Evolutionary conservation across 345 rosid genomes (phyloP).

Genomic region (Dipteronia sinensis): DNA sequence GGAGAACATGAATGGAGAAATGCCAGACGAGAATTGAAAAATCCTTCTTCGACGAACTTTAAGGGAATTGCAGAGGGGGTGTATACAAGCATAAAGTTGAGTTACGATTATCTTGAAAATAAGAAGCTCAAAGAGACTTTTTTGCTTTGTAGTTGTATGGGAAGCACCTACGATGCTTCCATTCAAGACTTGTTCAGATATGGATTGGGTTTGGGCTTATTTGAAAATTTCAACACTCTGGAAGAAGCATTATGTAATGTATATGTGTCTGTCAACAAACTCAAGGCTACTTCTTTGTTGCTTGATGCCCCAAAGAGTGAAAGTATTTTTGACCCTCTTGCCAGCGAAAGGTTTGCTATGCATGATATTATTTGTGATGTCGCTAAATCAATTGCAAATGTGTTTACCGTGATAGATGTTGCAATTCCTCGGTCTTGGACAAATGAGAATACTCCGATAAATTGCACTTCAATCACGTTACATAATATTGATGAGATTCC

Average conservation of each 20-base stretch:
- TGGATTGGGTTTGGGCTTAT: constrained; percentile 28
- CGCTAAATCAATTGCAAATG: constrained; percentile 16
- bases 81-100: constrained; percentile 15
- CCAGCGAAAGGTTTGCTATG: neutral
- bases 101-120: constrained; percentile 22
- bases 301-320: no score
- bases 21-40: constrained; percentile 10
- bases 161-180: neutral
- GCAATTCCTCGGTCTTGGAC: neutral
- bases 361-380: constrained; percentile 30
- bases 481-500: neutral
- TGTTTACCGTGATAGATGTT: neutral
- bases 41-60: neutral
- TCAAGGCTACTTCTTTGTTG: constrained; percentile 28
- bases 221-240: neutral
- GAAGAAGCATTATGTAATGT: constrained; percentile 18
- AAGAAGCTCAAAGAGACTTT: constrained; percentile 30
- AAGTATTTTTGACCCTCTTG: neutral
- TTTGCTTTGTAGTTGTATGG: constrained; percentile 23
- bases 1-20: constrained; percentile 18
- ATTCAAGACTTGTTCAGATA: constrained; percentile 26
- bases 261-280: constrained; percentile 8
- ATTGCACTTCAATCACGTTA: neutral
- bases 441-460: neutral
- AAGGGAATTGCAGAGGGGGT: neutral